Conservation (phyloP, 345 rosid species). For the Citrus hindsii region DNA sequence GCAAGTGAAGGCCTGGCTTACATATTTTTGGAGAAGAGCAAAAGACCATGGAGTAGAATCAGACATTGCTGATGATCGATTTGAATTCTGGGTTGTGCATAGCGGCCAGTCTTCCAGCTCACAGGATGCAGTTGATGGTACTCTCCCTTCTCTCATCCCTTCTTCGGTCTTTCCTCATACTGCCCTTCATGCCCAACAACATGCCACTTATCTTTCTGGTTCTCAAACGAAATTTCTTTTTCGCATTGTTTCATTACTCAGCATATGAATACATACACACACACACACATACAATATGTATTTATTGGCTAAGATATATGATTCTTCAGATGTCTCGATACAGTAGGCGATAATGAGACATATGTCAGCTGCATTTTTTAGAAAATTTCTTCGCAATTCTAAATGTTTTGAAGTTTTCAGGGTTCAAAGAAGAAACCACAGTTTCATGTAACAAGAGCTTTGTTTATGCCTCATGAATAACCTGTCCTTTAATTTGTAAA, state of each 20-base stretch:
- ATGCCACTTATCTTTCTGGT: too few species aligned
- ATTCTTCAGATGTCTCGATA: too few species aligned
- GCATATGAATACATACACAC: neutral
- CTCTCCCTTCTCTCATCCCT: neutral
- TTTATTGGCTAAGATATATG: too few species aligned
- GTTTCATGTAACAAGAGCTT: too few species aligned
- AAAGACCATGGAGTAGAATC: conserved; percentile 58
- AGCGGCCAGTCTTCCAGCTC: conserved; percentile 43
- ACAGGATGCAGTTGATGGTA: conserved; percentile 89
- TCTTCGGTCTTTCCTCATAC: too few species aligned
- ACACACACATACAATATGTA: too few species aligned
- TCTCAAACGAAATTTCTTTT: neutral
- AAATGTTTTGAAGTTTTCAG: too few species aligned
- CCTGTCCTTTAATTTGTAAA: neutral
- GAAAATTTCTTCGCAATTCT: too few species aligned
- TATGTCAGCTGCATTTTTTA: too few species aligned
- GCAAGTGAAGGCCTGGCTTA: conserved; percentile 73
- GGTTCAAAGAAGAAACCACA: too few species aligned
- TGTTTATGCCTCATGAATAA: neutral
- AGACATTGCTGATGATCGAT: conserved; percentile 76
- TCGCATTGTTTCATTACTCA: neutral
- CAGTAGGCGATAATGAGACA: too few species aligned
- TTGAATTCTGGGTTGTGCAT: conserved; percentile 64
- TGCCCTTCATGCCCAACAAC: too few species aligned
- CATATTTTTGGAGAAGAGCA: conserved; percentile 88